These are phyloP conservation scores for Yamadazyma sp. DNA, from an alignment of 1,139 yeast species.

Conservation along the genomic window DNA sequence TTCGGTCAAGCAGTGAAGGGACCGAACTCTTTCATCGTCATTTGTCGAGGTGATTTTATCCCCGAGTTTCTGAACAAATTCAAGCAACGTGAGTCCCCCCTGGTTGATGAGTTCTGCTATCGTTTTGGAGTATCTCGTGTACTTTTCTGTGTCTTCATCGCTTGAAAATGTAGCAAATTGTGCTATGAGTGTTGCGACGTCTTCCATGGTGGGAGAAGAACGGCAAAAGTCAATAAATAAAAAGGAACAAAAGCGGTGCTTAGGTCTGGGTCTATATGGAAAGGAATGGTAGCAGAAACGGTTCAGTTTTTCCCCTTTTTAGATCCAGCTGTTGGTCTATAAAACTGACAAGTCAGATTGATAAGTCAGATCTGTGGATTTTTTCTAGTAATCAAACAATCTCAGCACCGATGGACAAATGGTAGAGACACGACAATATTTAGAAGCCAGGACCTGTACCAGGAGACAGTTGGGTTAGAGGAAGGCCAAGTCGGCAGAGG, in stretches of 20 bases:
- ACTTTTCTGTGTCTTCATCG: slow-evolving; percentile 20
- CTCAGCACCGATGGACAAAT: too few species aligned
- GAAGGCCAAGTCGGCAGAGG: too few species aligned
- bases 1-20: slow-evolving; percentile 59
- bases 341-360: too few species aligned
- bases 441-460: too few species aligned
- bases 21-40: slow-evolving; percentile 48
- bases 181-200: slow-evolving; percentile 26
- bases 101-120: slow-evolving; percentile 24
- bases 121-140: slow-evolving; percentile 19
- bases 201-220: slow-evolving; percentile 5
- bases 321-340: too few species aligned
- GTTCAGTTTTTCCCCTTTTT: too few species aligned
- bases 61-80: slow-evolving; percentile 39
- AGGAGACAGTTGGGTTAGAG: too few species aligned
- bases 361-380: too few species aligned
- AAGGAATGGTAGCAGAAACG: too few species aligned
- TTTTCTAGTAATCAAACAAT: too few species aligned
- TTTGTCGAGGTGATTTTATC: slow-evolving; percentile 67
- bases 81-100: slow-evolving; percentile 28
- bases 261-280: too few species aligned
- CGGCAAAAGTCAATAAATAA: not conserved
- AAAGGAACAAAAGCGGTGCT: not conserved
- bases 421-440: too few species aligned
- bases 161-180: slow-evolving; percentile 38